These are phyloP conservation scores for Emergomyces pasteurianus DNA, from an alignment of 2,329 filamentous ascomycete species.

Conservation along the genomic window DNA sequence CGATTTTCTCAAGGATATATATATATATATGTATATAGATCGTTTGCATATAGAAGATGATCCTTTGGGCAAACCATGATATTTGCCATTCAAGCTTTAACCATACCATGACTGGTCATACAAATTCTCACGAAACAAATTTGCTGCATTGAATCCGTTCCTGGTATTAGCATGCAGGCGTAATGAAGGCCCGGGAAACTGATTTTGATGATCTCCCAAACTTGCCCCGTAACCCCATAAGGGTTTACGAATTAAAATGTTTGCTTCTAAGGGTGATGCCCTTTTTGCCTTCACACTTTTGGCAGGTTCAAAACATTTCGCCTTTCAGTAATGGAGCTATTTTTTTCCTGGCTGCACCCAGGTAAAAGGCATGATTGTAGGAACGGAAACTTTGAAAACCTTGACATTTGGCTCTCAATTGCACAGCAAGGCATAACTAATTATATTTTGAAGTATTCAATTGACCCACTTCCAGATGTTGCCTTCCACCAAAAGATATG, in stretches of 20 bases:
- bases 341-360: background rate
- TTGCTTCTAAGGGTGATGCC: background rate
- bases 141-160: background rate
- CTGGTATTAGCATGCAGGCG: background rate
- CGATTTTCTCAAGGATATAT: background rate
- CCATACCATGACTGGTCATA: background rate
- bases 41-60: background rate
- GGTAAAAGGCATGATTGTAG: background rate
- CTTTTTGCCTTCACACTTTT: background rate
- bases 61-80: background rate
- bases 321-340: background rate
- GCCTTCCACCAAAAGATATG: too few species aligned
- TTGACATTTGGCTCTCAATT: background rate
- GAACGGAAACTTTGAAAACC: background rate
- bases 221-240: background rate
- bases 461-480: background rate
- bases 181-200: background rate
- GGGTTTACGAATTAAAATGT: background rate
- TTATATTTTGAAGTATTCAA: too few species aligned
- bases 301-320: background rate
- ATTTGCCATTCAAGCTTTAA: background rate
- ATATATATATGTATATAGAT: background rate
- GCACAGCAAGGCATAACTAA: background rate
- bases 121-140: background rate
- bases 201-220: background rate